These are phyloP conservation scores for Scenedesmus sp. DNA, from an alignment of 163 green algal genomes.

Conservation along the genomic window DNA sequence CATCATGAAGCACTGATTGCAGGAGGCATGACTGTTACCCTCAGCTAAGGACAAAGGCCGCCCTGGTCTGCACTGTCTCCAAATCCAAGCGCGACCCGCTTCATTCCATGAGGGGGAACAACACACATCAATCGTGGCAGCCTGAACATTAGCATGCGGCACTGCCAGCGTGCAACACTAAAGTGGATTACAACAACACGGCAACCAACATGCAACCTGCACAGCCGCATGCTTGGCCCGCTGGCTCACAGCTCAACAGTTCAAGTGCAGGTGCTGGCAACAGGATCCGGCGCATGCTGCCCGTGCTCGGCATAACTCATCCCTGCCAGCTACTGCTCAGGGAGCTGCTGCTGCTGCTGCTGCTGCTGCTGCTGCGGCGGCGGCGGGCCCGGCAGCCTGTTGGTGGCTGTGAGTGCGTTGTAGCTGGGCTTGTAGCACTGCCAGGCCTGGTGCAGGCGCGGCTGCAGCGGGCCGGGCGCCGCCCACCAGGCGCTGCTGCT, in stretches of 20 bases:
- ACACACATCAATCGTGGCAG: no score
- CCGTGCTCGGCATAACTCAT: neutral
- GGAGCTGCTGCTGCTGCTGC: slow-evolving; percentile 11
- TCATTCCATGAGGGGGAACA: no score
- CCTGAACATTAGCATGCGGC: no score
- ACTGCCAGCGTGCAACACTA: no score
- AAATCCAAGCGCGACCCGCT: no score
- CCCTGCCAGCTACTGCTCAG: neutral
- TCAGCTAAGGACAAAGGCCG: no score
- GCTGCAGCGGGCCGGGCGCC: slow-evolving; percentile 45
- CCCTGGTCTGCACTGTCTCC: no score
- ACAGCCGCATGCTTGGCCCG: neutral
- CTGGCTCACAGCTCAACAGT: neutral
- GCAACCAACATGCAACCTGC: neutral
- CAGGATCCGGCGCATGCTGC: neutral
- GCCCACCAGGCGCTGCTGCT: slow-evolving; percentile 52
- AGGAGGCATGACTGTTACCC: no score
- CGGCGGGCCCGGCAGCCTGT: neutral
- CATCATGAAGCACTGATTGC: no score
- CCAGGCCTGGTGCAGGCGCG: slow-evolving; percentile 19
- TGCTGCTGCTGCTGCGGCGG: slow-evolving; percentile 19
- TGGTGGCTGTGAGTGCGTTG: slow-evolving; percentile 28
- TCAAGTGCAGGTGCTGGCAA: neutral
- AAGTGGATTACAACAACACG: neutral
- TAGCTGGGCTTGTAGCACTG: slow-evolving; percentile 28